phyloP scores from a whole-genome alignment of 2,329 filamentous ascomycete genomes.

The Mycosphaerella sp. region DNA sequence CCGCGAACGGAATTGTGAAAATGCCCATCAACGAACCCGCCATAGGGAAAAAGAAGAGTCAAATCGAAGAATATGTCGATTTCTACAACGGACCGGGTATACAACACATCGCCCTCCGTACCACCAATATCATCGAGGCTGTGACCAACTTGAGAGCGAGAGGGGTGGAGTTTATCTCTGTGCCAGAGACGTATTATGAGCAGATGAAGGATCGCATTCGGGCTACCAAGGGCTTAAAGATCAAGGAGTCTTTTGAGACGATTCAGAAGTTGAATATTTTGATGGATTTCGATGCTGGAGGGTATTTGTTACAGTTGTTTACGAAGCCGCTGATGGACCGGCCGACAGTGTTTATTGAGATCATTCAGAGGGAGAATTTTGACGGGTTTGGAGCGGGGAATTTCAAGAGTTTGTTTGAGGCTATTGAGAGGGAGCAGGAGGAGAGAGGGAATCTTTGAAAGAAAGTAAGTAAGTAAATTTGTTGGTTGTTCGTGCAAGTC shows the following conservation, averaged over 20 bases:
- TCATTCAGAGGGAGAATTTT: conserved; percentile 88
- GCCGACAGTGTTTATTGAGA: conserved; percentile 92
- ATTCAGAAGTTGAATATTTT: conserved; percentile 76
- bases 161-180: conserved; percentile 87
- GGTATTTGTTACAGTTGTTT: conserved; percentile 65
- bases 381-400: conserved; percentile 91
- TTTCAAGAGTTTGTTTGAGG: conserved; percentile 92
- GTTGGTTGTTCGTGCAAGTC: too few relatives aligned
- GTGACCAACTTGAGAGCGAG: conserved; percentile 76
- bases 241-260: conserved; percentile 73
- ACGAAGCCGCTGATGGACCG: conserved; percentile 80
- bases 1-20: conserved; percentile 69
- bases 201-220: conserved; percentile 72
- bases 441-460: conserved; percentile 70
- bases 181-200: conserved; percentile 80
- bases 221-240: conserved; percentile 50
- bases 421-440: conserved; percentile 88
- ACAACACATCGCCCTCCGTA: conserved; percentile 87
- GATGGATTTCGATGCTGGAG: conserved; percentile 90
- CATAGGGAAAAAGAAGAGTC: conserved; percentile 78
- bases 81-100: conserved; percentile 88
- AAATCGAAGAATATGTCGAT: conserved; percentile 83
- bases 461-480: too few relatives aligned
- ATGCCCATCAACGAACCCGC: conserved; percentile 99
- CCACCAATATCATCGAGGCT: conserved; percentile 67